phyloP scores from a whole-genome alignment of 306 rosid genomes.

The Oxytropis ochrocephala region DNA sequence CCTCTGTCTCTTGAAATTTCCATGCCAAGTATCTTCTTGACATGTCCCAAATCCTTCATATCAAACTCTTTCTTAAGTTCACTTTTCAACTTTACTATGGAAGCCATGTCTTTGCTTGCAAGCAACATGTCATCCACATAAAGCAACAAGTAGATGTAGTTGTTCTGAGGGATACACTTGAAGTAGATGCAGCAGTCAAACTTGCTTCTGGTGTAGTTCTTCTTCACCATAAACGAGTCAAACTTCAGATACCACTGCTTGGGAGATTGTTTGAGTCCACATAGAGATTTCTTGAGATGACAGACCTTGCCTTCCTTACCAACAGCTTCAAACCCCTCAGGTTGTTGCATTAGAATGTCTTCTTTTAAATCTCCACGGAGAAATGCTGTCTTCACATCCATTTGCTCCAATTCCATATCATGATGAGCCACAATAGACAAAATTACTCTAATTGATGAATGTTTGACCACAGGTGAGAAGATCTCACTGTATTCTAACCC shows the following conservation, averaged over 20 bases:
- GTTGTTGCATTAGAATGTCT: neutral
- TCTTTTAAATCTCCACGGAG: no score
- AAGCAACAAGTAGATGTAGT: neutral
- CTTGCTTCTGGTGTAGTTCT: neutral
- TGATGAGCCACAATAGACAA: neutral
- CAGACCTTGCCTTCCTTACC: neutral
- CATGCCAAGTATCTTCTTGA: neutral
- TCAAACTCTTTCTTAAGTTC: no score
- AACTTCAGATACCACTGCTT: neutral
- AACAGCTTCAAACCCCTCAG: neutral
- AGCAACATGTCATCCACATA: no score
- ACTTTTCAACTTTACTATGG: no score
- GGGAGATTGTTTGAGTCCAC: neutral
- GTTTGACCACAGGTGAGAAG: no score
- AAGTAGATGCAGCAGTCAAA: neutral
- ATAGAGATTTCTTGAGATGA: neutral
- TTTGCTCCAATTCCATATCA: neutral
- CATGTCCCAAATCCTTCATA: no score
- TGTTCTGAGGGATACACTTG: neutral
- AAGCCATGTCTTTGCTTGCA: no score
- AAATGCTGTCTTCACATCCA: neutral
- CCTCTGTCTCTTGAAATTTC: neutral
- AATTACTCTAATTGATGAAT: neutral
- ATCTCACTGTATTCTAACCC: no score
- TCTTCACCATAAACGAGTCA: neutral